A percentile compares a stretch with the other conserved stretches of the same genome.
Evolutionary conservation across 139 green algal species (phyloP).

Genomic region (Auxenochlorella pyrenoidosa): DNA sequence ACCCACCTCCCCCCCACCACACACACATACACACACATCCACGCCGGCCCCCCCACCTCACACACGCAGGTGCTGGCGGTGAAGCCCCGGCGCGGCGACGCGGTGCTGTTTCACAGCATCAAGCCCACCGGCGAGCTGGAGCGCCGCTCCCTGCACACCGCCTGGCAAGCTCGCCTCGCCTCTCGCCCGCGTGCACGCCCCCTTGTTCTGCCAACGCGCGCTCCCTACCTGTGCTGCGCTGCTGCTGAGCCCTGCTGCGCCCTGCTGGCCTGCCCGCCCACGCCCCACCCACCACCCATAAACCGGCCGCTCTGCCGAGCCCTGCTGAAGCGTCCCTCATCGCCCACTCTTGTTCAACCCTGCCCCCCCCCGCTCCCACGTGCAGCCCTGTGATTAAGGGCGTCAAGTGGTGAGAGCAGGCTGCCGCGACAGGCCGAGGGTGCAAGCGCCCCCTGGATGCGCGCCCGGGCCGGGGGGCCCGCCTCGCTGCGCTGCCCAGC

Average conservation of each 20-base stretch:
- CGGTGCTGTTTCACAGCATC: constrained; percentile 69
- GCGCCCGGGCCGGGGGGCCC: too few relatives aligned
- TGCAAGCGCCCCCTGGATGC: too few relatives aligned
- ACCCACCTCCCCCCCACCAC: too few relatives aligned
- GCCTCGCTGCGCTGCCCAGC: too few relatives aligned
- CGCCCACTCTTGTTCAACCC: background rate
- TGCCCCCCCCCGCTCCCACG: background rate
- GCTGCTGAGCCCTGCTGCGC: background rate
- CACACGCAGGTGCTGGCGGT: constrained; percentile 65
- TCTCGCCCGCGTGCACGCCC: background rate
- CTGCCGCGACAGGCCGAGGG: background rate
- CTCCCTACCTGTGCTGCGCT: background rate
- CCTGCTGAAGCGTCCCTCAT: background rate
- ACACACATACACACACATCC: too few relatives aligned
- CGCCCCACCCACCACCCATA: background rate
- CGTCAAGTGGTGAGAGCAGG: constrained; percentile 51
- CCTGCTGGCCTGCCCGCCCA: too few relatives aligned
- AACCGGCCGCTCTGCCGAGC: too few relatives aligned
- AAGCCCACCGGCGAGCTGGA: constrained; percentile 63
- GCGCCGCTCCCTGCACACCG: constrained; percentile 61
- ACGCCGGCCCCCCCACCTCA: too few relatives aligned
- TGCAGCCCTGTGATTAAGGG: constrained; percentile 63
- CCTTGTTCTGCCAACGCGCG: background rate
- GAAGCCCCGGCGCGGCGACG: constrained; percentile 59
- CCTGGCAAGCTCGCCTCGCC: constrained; percentile 37